Conservation (phyloP, 2,329 filamentous ascomycete genomes). For the Aschersonia sp. region DNA sequence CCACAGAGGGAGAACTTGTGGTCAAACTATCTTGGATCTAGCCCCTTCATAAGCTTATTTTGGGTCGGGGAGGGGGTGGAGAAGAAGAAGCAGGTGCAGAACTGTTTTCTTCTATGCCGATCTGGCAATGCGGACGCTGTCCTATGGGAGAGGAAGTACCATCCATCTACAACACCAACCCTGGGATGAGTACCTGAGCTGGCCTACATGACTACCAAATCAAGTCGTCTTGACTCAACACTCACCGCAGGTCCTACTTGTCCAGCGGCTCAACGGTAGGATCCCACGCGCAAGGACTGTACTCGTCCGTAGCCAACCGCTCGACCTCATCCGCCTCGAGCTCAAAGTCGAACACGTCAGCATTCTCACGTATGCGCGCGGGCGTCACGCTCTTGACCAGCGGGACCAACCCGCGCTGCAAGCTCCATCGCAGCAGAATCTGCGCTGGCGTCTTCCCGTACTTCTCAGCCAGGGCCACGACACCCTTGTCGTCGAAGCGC, state of each 20-base stretch:
- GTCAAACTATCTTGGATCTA: too few species aligned
- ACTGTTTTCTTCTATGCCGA: too few species aligned
- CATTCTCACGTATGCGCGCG: constrained; percentile 51
- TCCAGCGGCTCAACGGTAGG: constrained; percentile 34
- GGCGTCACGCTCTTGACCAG: constrained; percentile 62
- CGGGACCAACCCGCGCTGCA: constrained; percentile 65
- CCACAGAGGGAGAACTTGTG: too few species aligned
- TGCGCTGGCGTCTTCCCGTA: constrained; percentile 63
- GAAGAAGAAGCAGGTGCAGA: too few species aligned
- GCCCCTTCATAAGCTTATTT: too few species aligned
- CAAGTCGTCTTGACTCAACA: too few species aligned
- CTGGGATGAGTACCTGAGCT: too few species aligned
- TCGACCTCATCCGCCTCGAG: constrained; percentile 37
- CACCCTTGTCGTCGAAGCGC: constrained; percentile 53
- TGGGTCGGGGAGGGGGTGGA: too few species aligned
- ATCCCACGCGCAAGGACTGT: constrained; percentile 42
- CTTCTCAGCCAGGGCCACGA: constrained; percentile 54
- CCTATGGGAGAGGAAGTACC: too few species aligned
- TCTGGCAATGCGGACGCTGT: too few species aligned
- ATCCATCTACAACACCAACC: too few species aligned
- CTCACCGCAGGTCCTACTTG: constrained; percentile 10
- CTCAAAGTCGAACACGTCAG: constrained; percentile 39
- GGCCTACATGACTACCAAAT: too few species aligned
- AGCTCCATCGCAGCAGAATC: constrained; percentile 64
- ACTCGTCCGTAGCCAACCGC: constrained; percentile 33